Base-by-base conservation (phyloP, 257 asterid species). In the Leptodermis oblonga region DNA sequence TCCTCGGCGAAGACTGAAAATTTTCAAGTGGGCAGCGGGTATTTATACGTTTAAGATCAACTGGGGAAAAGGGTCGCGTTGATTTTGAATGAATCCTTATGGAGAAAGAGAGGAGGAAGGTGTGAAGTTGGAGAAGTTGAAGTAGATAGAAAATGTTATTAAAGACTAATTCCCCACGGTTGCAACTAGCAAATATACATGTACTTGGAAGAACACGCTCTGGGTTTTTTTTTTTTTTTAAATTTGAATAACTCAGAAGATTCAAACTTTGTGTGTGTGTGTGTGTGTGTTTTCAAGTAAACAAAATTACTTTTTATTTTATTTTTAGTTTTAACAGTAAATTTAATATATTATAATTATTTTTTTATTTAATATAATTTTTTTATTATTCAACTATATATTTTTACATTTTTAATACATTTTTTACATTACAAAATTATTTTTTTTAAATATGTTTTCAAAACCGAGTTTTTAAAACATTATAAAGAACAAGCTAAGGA, bases 51-150 rank as follows among this genome's bases (percentile, higher is more conserved):
- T 41, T 11, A 56, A 58, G 4, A 11, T 61, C 45, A 23, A 48
- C 46, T 4, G 66, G 23, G 22, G 34, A n/a, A 15, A 22, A 51
- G 59, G 39, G 34, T 20, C 5, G 33, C 2, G 31, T 42, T 26
- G 65, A 6, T 30, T 28, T 74, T 74, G 78, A 74, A 60, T 74
- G 74, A 31, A n/a, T 68, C 51, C 42, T 39, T 42, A 26, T 7
- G 49, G 22, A 34, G 53, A 26, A 67, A 42, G 45, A 34, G 36
- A 13, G 26, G 71, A 61, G 69, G 74, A 74, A 68, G 70, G 58
- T 36, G 34, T 18, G 70, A 59, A 60, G 43, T 9, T 61, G 60
- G 52, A 68, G 66, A 42, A 23, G 48, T 48, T 12, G 62, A 66
- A 39, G 46, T 52, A 10, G 59, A 11, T 6, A 8, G n/a, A 15